Conservation (phyloP, 1,284 basidiomycete genomes). For the Inonotus hispidus region DNA sequence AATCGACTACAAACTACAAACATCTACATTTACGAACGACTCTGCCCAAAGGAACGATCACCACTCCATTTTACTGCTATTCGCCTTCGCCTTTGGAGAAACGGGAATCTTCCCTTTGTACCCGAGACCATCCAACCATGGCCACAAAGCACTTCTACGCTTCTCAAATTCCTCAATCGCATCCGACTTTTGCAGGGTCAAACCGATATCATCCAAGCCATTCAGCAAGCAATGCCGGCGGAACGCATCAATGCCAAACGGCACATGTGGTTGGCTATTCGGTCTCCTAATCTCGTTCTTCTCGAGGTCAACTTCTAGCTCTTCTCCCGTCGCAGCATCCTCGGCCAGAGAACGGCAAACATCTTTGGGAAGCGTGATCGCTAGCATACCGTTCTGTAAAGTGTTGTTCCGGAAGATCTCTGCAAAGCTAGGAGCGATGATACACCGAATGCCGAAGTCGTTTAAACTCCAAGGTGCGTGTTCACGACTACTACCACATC, state of each 20-base stretch:
- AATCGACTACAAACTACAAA: background rate
- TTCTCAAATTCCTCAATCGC: slow-evolving; percentile 75
- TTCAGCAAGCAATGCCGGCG: slow-evolving; percentile 88
- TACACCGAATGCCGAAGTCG: slow-evolving; percentile 90
- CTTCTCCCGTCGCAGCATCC: slow-evolving; percentile 76
- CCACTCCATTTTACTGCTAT: slow-evolving; percentile 64
- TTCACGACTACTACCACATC: slow-evolving; percentile 91
- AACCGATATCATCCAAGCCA: slow-evolving; percentile 89
- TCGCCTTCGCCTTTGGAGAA: slow-evolving; percentile 28
- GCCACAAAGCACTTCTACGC: slow-evolving; percentile 72
- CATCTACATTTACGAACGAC: background rate
- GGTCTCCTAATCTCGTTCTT: slow-evolving; percentile 77
- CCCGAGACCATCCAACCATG: slow-evolving; percentile 92
- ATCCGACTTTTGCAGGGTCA: slow-evolving; percentile 77
- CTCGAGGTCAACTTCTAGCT: slow-evolving; percentile 88
- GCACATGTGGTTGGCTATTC: slow-evolving; percentile 67
- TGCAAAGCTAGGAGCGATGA: slow-evolving; percentile 92
- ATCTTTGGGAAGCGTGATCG: slow-evolving; percentile 69
- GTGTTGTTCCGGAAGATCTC: slow-evolving; percentile 93
- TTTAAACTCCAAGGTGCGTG: slow-evolving; percentile 97
- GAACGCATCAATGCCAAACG: slow-evolving; percentile 84
- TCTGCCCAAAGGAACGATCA: slow-evolving; percentile 31
- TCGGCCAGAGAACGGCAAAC: slow-evolving; percentile 72
- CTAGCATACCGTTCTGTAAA: slow-evolving; percentile 97
- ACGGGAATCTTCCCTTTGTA: slow-evolving; percentile 74